phyloP scores from a whole-genome alignment of 768 basidiomycete genomes.

The Pluteus cervinus region DNA sequence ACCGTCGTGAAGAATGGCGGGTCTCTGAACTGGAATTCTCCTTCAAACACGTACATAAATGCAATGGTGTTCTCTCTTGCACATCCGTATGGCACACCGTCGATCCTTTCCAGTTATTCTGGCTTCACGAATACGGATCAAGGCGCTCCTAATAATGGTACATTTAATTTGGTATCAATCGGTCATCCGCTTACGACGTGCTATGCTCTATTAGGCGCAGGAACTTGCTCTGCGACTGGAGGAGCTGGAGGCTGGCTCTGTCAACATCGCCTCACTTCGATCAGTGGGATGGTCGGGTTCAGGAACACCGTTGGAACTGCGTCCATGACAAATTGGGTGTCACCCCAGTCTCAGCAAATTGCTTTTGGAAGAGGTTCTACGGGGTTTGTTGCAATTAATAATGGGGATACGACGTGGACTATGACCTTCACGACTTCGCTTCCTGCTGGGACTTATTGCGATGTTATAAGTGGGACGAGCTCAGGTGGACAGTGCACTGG shows the following conservation, averaged over 20 bases:
- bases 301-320: conserved; percentile 50
- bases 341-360: conserved; percentile 52
- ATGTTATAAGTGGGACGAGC: conserved; percentile 49
- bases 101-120: conserved; percentile 54
- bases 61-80: conserved; percentile 62
- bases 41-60: conserved; percentile 58
- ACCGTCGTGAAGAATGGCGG: conserved; percentile 33
- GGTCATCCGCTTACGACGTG: background rate
- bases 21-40: conserved; percentile 53
- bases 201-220: conserved; percentile 23
- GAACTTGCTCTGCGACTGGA: conserved; percentile 43
- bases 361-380: conserved; percentile 58
- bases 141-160: conserved; percentile 57
- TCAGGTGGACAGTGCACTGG: conserved; percentile 43
- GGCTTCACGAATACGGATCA: conserved; percentile 40
- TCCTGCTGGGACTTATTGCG: conserved; percentile 56
- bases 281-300: conserved; percentile 63
- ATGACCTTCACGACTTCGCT: conserved; percentile 52
- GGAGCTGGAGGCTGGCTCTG: conserved; percentile 61
- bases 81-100: conserved; percentile 61
- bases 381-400: conserved; percentile 67
- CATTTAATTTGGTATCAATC: background rate
- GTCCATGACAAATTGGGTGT: conserved; percentile 49
- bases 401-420: conserved; percentile 50
- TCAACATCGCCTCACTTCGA: conserved; percentile 55